Conservation (phyloP, 306 rosid species). For the Carpinus viminea region DNA sequence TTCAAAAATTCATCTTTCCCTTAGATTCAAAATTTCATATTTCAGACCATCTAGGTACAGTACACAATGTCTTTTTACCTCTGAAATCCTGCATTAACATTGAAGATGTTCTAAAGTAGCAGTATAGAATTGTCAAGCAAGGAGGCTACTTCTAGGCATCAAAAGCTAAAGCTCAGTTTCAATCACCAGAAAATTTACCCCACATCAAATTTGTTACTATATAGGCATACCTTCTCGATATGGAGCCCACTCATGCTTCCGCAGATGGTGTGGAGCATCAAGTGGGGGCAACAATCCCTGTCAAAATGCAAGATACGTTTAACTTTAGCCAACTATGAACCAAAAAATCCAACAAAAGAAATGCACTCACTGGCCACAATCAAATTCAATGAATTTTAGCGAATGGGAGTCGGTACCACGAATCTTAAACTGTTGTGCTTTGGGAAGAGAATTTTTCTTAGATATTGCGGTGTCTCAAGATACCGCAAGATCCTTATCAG, state of each 20-base stretch:
- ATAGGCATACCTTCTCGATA: constrained; percentile 74
- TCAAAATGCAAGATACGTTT: constrained; percentile 19
- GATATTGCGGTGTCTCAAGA: constrained; percentile 96
- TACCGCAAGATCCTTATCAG: constrained; percentile 73
- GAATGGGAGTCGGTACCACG: constrained; percentile 57
- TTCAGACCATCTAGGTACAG: background rate
- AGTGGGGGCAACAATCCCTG: constrained; percentile 97
- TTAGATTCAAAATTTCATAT: background rate
- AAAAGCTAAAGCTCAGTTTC: background rate
- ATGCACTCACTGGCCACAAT: constrained; percentile 18
- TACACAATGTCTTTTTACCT: background rate
- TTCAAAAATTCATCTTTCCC: background rate
- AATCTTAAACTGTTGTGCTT: constrained; percentile 79
- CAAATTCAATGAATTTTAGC: constrained; percentile 18
- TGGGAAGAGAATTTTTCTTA: constrained; percentile 90
- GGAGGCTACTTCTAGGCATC: background rate
- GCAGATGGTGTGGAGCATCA: constrained; percentile 97
- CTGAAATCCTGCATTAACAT: background rate
- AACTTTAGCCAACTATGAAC: constrained; percentile 11
- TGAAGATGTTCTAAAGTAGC: background rate
- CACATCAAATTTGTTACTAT: background rate
- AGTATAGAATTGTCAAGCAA: background rate
- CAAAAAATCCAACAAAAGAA: constrained; percentile 19
- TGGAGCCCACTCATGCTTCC: constrained; percentile 91
- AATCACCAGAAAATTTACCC: background rate